Conservation (phyloP, 768 basidiomycete species). For the Phlebiopsis gigantea region DNA sequence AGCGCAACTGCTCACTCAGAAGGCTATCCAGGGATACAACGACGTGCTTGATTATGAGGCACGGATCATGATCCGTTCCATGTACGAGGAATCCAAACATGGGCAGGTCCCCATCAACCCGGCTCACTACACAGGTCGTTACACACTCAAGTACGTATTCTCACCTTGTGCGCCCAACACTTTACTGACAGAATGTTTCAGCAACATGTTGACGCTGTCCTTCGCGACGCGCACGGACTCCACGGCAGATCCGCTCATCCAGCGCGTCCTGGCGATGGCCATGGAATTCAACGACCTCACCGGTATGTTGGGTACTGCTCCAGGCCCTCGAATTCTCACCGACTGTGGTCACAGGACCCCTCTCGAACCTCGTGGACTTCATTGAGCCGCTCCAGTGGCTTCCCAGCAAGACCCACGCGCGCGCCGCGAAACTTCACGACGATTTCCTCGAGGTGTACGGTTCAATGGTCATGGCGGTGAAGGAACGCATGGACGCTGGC, state of each 20-base stretch:
- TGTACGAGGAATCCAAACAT: slow-evolving; percentile 29
- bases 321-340: neutral
- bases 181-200: too few species aligned
- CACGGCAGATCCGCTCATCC: slow-evolving; percentile 34
- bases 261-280: slow-evolving; percentile 30
- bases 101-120: slow-evolving; percentile 34
- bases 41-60: slow-evolving; percentile 36
- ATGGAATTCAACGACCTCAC: slow-evolving; percentile 40
- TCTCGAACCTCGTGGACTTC: slow-evolving; percentile 43
- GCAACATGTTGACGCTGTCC: slow-evolving; percentile 41
- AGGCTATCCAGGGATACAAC: slow-evolving; percentile 32
- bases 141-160: slow-evolving; percentile 20
- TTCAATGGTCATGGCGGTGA: slow-evolving; percentile 26
- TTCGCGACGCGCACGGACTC: slow-evolving; percentile 39
- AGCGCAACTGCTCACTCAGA: slow-evolving; percentile 26
- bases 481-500: slow-evolving; percentile 25
- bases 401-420: slow-evolving; percentile 32
- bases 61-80: slow-evolving; percentile 31
- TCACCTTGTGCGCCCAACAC: slow-evolving; percentile 3
- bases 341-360: slow-evolving; percentile 26
- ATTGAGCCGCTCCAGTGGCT: slow-evolving; percentile 36
- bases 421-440: slow-evolving; percentile 27
- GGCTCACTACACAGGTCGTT: slow-evolving; percentile 34
- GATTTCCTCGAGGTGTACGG: slow-evolving; percentile 28
- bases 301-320: slow-evolving; percentile 9